These are phyloP conservation scores for Neostapfia colusana DNA, from an alignment of 176 grass and related monocot genomes.

Conservation along the genomic window DNA sequence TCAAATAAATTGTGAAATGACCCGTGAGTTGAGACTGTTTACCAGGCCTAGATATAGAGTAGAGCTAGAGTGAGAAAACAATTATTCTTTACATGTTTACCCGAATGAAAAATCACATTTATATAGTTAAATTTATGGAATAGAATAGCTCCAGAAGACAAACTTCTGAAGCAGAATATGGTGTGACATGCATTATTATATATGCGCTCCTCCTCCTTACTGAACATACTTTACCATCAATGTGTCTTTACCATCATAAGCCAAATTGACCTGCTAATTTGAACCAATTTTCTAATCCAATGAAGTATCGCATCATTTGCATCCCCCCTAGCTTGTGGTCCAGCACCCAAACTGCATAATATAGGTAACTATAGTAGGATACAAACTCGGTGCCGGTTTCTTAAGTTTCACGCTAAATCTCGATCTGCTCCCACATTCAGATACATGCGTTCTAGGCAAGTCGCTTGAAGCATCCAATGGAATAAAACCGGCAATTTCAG, in stretches of 20 bases:
- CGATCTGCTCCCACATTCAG: background rate
- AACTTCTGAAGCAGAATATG: background rate
- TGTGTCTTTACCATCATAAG: background rate
- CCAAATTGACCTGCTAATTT: background rate
- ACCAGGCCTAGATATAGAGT: no score
- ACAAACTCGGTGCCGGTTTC: background rate
- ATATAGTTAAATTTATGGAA: background rate
- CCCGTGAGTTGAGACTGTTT: no score
- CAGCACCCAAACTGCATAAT: background rate
- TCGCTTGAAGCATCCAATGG: slow-evolving; percentile 12
- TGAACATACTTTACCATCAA: background rate
- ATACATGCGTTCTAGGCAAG: slow-evolving; percentile 31
- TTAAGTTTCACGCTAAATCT: slow-evolving; percentile 25
- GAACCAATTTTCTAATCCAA: background rate
- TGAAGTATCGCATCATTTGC: background rate
- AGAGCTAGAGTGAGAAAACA: no score
- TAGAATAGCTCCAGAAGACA: background rate
- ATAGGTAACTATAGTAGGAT: background rate
- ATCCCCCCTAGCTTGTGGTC: no score
- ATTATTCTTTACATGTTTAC: no score
- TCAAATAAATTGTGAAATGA: no score
- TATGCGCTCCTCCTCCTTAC: no score
- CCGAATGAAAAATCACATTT: no score
- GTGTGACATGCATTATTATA: background rate
- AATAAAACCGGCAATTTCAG: slow-evolving; percentile 27